Evolutionary conservation across 1,139 yeast genomes (phyloP), one percentile per base, ranked within the genome.

Genomic region (Diutina neorugosa): DNA sequence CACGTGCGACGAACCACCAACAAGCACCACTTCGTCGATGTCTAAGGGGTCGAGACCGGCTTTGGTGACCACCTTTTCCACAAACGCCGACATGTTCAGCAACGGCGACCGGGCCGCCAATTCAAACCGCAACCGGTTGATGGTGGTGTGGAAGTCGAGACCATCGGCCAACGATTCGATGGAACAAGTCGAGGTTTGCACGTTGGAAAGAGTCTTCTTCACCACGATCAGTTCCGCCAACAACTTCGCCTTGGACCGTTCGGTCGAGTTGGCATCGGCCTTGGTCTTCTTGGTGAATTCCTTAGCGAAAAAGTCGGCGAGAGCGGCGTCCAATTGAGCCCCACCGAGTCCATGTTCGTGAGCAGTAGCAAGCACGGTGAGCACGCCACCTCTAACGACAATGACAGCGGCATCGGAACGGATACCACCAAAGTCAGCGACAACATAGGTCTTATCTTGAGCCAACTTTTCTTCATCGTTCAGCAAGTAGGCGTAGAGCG

Each of bases 101-200:
- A 91, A 81, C 46, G 86, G 89, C 58, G 80, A 76, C 74, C 95
- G 84, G 54, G 90, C 89, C 54, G 88, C 82, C 59, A 93, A 76
- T 75, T 94, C 99, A 66, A 81, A 93, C 73, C 97, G 82, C 72
- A 94, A 78, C 76, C 98, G 86, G 80, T 93, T 93, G 68, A 94
- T 84, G 57, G 93, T 79, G 58, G 96, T 81, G 73, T 87, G 93
- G 82, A 84, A 93, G 71, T 93, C 99, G 66, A 77, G 80, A 57
- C 98, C 99, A 57, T 88, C 95, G 57, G 96, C 90, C 61, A 93
- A 79, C 23, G 96, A 88, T 71, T 94, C 99, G 63, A 94, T 87
- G 51, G 98, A 94, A 66, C 91, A 89, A 55, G 94, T 86, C 50
- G 97, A 86, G 52, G 91, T 76, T 63, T 84, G 84, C 54, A 94